phyloP scores from a whole-genome alignment of 345 rosid genomes.

The Lumnitzera racemosa region DNA sequence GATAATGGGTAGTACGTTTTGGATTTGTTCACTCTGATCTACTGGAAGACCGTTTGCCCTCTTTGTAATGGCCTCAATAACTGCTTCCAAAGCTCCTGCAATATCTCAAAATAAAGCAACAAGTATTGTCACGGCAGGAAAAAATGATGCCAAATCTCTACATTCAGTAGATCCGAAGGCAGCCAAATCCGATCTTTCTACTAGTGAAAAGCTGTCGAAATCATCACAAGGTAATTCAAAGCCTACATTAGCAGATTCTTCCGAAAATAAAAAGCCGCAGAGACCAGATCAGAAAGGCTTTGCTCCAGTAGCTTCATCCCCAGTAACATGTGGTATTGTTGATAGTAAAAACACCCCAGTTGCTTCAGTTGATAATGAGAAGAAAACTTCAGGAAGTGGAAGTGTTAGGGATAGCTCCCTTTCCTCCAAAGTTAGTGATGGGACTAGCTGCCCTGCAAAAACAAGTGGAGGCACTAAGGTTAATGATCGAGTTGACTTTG shows the following conservation, averaged over 20 bases:
- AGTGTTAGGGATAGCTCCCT: conserved; percentile 72
- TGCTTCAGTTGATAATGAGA: conserved; percentile 42
- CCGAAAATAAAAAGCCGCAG: conserved; percentile 31
- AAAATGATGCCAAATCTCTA: conserved; percentile 26
- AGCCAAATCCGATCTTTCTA: conserved; percentile 20
- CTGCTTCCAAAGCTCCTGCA: conserved; percentile 27
- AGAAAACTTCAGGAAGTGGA: conserved; percentile 53
- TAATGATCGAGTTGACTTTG: conserved; percentile 61
- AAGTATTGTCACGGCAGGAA: conserved; percentile 25
- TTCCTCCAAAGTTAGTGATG: conserved; percentile 71
- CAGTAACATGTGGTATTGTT: conserved; percentile 23
- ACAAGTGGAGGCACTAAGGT: conserved; percentile 69
- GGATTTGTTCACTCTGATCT: conserved; percentile 26
- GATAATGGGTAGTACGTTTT: conserved; percentile 10
- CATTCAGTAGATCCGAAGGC: conserved; percentile 25
- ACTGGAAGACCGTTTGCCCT: conserved; percentile 5
- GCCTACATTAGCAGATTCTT: conserved; percentile 21
- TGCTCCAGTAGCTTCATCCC: conserved; percentile 29
- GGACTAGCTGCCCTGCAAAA: conserved; percentile 52
- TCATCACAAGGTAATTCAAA: conserved; percentile 23
- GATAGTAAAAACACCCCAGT: conserved; percentile 34
- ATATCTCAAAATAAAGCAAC: conserved; percentile 28
- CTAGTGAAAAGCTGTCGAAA: conserved; percentile 21
- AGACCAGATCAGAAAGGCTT: conserved; percentile 35
- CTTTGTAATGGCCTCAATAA: conserved; percentile 44